phyloP scores from a whole-genome alignment of 352 stramenopile genomes.

The Globisporangium radiosum region DNA sequence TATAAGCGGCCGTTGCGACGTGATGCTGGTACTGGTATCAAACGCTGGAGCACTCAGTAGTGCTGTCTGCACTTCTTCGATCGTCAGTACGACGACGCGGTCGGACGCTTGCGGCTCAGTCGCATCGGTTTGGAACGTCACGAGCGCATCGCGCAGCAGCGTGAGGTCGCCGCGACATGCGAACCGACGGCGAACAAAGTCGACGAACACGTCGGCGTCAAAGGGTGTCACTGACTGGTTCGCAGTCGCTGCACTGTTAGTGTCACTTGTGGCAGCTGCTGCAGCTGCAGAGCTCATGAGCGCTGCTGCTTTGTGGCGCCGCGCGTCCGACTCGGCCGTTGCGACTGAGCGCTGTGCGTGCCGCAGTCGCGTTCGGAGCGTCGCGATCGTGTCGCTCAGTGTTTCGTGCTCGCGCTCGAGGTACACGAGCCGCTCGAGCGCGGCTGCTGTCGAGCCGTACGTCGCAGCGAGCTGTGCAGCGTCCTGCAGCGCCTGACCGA shows the following conservation, averaged over 20 bases:
- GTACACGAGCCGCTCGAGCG: conserved; percentile 20
- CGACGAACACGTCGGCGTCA: conserved; percentile 17
- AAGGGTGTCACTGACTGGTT: conserved; percentile 7
- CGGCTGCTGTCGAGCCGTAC: conserved; percentile 26
- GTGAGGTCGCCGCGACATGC: conserved; percentile 25
- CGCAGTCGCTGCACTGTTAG: neutral
- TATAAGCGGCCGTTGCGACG: neutral
- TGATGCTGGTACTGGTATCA: neutral
- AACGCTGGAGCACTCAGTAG: neutral
- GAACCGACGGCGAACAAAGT: conserved; percentile 25
- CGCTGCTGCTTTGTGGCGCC: conserved; percentile 10
- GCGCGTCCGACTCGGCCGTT: conserved; percentile 16
- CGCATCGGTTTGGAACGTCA: conserved; percentile 11
- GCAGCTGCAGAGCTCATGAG: neutral
- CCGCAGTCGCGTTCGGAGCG: conserved; percentile 13
- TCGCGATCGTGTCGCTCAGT: conserved; percentile 17
- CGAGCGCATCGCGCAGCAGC: conserved; percentile 20
- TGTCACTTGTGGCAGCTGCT: too few species aligned
- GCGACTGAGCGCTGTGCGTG: conserved; percentile 15
- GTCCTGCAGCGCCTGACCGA: conserved; percentile 24
- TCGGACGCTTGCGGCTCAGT: neutral
- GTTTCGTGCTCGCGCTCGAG: conserved; percentile 22
- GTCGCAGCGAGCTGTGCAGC: conserved; percentile 25
- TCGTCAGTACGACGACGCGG: conserved; percentile 11
- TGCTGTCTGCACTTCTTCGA: conserved; percentile 8